phyloP scores from a whole-genome alignment of 805 yeast genomes.

The Brettanomyces sp. region DNA sequence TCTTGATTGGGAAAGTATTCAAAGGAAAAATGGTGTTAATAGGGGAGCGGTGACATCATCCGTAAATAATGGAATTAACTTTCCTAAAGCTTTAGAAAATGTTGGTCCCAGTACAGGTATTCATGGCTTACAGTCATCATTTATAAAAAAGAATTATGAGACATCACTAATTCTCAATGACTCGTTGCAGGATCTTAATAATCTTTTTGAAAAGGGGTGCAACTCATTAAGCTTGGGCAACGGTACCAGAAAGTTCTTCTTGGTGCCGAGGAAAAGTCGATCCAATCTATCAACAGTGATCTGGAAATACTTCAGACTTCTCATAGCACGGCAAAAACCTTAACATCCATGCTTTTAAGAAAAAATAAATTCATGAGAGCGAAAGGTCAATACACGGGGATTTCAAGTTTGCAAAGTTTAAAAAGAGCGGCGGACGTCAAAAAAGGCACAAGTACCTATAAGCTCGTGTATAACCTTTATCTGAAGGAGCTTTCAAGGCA shows the following conservation, averaged over 20 bases:
- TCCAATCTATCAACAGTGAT: slow-evolving; percentile 15
- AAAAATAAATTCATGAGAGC: slow-evolving; percentile 18
- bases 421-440: slow-evolving; percentile 6
- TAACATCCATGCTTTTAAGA: slow-evolving; percentile 20
- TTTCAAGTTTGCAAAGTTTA: slow-evolving; percentile 12
- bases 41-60: slow-evolving; percentile 23
- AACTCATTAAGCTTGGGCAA: slow-evolving; percentile 50
- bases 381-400: slow-evolving; percentile 12
- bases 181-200: slow-evolving; percentile 70
- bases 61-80: too few species aligned
- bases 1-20: slow-evolving; percentile 35
- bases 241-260: slow-evolving; percentile 26
- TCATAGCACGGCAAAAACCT: slow-evolving; percentile 18
- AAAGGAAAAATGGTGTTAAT: slow-evolving; percentile 21
- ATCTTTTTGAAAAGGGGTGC: slow-evolving; percentile 67
- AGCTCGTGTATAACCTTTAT: slow-evolving; percentile 17
- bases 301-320: slow-evolving; percentile 20
- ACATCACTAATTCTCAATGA: slow-evolving; percentile 54
- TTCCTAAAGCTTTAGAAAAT: background rate
- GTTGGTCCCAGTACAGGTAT: slow-evolving; percentile 44
- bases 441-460: slow-evolving; percentile 2
- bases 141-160: slow-evolving; percentile 43
- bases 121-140: slow-evolving; percentile 53
- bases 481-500: slow-evolving; percentile 69
- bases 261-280: slow-evolving; percentile 3